phyloP scores from a whole-genome alignment of 345 rosid species.

The Turnera subulata region DNA sequence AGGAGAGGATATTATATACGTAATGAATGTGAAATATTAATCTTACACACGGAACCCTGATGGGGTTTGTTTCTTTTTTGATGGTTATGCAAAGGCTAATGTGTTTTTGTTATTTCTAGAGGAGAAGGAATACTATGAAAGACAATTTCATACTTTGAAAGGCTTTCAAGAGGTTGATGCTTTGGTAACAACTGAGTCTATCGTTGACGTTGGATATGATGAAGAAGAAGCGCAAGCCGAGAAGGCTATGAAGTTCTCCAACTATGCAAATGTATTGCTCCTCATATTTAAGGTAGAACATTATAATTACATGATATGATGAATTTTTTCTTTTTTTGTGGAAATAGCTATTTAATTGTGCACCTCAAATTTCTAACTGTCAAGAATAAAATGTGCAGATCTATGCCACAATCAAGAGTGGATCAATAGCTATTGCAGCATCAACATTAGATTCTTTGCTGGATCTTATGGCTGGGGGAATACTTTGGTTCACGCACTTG shows the following conservation, averaged over 20 bases:
- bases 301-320: no score
- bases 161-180: conserved; percentile 19
- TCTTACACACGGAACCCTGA: background rate
- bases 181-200: background rate
- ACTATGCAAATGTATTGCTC: background rate
- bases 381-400: conserved; percentile 40
- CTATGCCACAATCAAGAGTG: conserved; percentile 80
- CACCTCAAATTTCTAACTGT: background rate
- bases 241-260: background rate
- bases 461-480: conserved; percentile 93
- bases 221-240: background rate
- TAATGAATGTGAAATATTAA: background rate
- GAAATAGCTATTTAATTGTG: no score
- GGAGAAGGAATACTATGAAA: conserved; percentile 39
- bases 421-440: conserved; percentile 91
- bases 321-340: background rate
- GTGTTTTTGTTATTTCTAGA: conserved; percentile 4
- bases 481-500: conserved; percentile 86
- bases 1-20: no score
- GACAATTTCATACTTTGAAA: conserved; percentile 29
- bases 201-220: background rate
- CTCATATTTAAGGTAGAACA: background rate
- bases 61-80: no score
- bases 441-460: conserved; percentile 90
- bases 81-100: no score